These are phyloP conservation scores for Trichosporon sp. DNA, from an alignment of 1,284 basidiomycete species.

Conservation along the genomic window DNA sequence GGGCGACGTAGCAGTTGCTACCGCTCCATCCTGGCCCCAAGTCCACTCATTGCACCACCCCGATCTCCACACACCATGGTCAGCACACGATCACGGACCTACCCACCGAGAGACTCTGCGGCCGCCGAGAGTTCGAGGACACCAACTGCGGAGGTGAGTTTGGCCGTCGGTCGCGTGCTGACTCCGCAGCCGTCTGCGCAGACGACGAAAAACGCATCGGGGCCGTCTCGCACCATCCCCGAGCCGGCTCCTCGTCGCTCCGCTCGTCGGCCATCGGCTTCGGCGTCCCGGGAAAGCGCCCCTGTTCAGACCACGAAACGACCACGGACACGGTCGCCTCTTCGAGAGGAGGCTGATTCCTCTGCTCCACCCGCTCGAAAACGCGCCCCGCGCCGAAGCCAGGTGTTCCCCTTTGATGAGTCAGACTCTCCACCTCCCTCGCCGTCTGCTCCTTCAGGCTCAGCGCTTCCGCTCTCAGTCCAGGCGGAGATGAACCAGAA, in stretches of 20 bases:
- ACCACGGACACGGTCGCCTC: neutral
- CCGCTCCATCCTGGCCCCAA: neutral
- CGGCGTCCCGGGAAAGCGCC: too few species aligned
- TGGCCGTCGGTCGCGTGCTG: neutral
- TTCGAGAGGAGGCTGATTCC: neutral
- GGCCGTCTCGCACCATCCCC: neutral
- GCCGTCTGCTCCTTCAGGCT: neutral
- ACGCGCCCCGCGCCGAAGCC: too few species aligned
- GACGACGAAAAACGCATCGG: neutral
- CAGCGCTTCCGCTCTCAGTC: neutral
- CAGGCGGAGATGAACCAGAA: neutral
- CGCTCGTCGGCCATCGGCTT: too few species aligned
- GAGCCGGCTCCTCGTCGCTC: too few species aligned
- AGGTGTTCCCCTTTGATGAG: neutral
- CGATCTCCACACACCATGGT: neutral
- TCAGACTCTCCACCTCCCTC: neutral
- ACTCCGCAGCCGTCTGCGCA: neutral
- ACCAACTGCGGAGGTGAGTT: neutral
- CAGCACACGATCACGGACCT: neutral
- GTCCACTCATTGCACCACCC: too few species aligned
- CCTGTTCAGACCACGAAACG: neutral
- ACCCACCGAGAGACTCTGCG: neutral
- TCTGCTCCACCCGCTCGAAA: neutral
- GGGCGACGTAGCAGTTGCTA: neutral
- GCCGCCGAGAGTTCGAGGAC: neutral